phyloP scores from a whole-genome alignment of 805 yeast genomes.

The Metschnikowia lunata region DNA sequence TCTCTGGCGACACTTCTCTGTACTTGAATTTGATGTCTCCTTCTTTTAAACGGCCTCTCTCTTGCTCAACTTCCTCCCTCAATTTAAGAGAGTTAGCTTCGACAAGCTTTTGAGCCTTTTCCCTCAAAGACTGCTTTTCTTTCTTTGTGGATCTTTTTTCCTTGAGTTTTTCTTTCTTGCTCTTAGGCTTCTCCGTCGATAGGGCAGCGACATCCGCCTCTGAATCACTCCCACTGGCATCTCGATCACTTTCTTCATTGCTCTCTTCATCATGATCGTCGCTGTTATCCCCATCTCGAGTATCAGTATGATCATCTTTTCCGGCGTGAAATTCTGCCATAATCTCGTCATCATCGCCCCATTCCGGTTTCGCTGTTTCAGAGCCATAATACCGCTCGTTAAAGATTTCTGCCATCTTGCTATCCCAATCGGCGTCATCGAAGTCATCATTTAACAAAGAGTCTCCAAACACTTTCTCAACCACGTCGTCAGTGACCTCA shows the following conservation, averaged over 20 bases:
- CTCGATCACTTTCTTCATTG: constrained; percentile 19
- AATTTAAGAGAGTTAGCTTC: constrained; percentile 64
- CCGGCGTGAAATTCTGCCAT: constrained; percentile 33
- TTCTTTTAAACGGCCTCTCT: constrained; percentile 51
- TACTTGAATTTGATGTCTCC: constrained; percentile 63
- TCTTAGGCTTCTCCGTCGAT: constrained; percentile 28
- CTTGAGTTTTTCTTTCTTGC: constrained; percentile 52
- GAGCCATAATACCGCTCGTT: constrained; percentile 74
- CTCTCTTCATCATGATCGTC: constrained; percentile 22
- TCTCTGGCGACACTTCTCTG: constrained; percentile 92
- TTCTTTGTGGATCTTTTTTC: constrained; percentile 57
- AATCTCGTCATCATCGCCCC: constrained; percentile 46
- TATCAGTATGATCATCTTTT: constrained; percentile 10
- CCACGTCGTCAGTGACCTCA: constrained; percentile 53
- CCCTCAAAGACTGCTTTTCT: constrained; percentile 56
- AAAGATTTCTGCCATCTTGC: constrained; percentile 76
- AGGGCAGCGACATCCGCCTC: constrained; percentile 10
- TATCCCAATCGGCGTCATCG: constrained; percentile 89
- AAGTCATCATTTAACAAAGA: constrained; percentile 82
- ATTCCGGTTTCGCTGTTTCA: constrained; percentile 51
- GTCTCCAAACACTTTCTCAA: constrained; percentile 65
- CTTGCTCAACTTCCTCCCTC: constrained; percentile 60
- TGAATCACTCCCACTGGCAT: constrained; percentile 3
- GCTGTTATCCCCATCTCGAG: constrained; percentile 5
- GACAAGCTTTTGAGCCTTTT: constrained; percentile 73